Base-by-base conservation (phyloP, 371 early-diverging fungal species). In the Mortierella sp. region DNA sequence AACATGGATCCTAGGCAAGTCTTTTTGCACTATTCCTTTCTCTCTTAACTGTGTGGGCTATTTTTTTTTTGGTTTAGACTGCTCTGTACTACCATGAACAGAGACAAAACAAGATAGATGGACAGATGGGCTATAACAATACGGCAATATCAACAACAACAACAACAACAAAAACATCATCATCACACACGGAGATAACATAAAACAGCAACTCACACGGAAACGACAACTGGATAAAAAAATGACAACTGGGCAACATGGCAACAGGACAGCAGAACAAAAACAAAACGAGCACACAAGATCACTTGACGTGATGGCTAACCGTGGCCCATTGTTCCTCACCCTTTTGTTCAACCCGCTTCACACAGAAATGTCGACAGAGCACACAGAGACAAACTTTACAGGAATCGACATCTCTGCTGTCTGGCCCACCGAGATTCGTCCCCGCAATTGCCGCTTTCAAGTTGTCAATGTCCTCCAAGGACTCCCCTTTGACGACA, bases 371-470 rank as follows among this genome's bases (percentile, higher is more conserved):
- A 86, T 92, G 76, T 90, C 92, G 6, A 93, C 92, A 24, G 92
- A 91, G 58, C 90, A 88, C 74, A 92, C 92, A 24, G 87, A 88
- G 16, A 88, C 90, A 74, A 85, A 93, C 71, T 91, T 92, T 45
- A 84, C 88, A 42, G 93, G 92, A 11, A 85, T 93, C 57, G 93
- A 93, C 70, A 90, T 92, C 71, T 89, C 89, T 24, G 90, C 90
- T 44, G 84, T 91, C 60, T 93, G 92, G 81, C 93, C 93, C 14
- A 86, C 82, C 60, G 86, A 86, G 58, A 86, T 86, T 52, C 79
- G 86, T 0, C 86, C 86, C 34, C 82, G 86, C 38, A 86, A 86
- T 70, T 86, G 86, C 58, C 82, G 86, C 24, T 86, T 86, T 76
- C 86, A 86, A 55, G 75, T 83, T 6, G 91, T 85, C 28, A 90